Evolutionary conservation across 331 rosid species (phyloP).

Genomic region (Acacia concinna): DNA sequence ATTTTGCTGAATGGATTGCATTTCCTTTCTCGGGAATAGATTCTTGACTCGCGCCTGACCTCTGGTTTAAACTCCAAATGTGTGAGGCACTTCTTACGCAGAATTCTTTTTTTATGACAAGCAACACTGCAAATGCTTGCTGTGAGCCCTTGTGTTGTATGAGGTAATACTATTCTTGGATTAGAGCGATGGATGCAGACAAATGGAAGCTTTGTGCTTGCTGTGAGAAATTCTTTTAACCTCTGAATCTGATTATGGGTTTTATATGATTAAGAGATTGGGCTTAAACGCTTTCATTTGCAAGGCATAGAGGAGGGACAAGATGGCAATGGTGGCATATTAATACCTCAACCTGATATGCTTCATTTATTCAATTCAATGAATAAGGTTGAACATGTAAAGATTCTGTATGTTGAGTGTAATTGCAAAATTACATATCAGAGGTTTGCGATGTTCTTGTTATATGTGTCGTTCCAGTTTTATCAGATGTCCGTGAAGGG

Average conservation of each 20-base stretch:
- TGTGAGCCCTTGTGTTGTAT: background rate
- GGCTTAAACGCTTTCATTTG: constrained; percentile 35
- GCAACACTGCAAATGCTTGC: constrained; percentile 3
- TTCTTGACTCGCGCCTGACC: constrained; percentile 5
- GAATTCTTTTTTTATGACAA: constrained; percentile 3
- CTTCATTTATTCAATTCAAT: background rate
- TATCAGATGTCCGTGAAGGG: too few species aligned
- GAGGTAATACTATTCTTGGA: background rate
- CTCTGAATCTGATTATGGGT: constrained; percentile 29
- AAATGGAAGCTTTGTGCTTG: background rate
- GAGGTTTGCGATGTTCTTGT: background rate
- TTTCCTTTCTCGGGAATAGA: constrained; percentile 44
- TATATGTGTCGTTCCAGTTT: too few species aligned
- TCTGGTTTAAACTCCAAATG: constrained; percentile 1
- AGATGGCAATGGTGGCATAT: background rate
- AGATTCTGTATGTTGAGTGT: background rate
- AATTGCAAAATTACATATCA: background rate
- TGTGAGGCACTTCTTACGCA: background rate
- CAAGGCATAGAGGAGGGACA: background rate
- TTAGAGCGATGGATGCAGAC: background rate
- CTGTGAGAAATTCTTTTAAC: constrained; percentile 6
- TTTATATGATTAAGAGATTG: constrained; percentile 43
- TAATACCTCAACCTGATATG: background rate
- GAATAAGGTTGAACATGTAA: background rate
- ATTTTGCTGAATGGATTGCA: constrained; percentile 62